phyloP scores from a whole-genome alignment of 176 grass and related monocot species.

The Raddia guianensis region DNA sequence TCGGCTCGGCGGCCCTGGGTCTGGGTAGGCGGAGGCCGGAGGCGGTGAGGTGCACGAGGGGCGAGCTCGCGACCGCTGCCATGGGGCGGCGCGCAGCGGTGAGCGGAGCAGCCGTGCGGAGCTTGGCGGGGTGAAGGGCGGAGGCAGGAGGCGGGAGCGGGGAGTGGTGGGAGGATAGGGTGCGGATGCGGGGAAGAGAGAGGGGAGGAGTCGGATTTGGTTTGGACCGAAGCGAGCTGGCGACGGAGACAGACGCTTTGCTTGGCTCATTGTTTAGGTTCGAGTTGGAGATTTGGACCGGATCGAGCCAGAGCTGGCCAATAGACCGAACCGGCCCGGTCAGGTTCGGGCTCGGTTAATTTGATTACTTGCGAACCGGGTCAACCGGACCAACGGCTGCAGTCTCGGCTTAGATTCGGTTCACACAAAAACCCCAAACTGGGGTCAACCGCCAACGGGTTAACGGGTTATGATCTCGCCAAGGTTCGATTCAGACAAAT shows the following conservation, averaged over 20 bases:
- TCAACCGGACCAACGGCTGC: no score
- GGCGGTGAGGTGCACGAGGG: constrained; percentile 42
- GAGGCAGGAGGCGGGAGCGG: constrained; percentile 2
- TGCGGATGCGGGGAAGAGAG: constrained; percentile 10
- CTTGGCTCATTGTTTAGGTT: no score
- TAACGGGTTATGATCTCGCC: no score
- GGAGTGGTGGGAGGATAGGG: constrained; percentile 31
- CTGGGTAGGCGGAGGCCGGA: constrained; percentile 47
- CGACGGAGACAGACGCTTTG: not conserved
- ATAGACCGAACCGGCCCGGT: no score
- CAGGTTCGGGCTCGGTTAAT: no score
- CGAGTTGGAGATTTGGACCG: not conserved
- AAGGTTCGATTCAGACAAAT: no score
- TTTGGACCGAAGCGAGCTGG: not conserved
- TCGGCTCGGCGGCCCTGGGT: constrained; percentile 11
- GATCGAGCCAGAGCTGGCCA: no score
- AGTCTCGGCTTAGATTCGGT: no score
- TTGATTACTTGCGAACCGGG: no score
- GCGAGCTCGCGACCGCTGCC: constrained; percentile 51
- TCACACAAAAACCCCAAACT: no score
- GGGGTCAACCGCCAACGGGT: no score
- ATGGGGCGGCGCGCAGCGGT: constrained; percentile 29
- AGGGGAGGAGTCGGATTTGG: constrained; percentile 30
- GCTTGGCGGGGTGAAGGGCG: constrained; percentile 18
- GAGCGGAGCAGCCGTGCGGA: constrained; percentile 7